Conservation (phyloP, 106 monocot species). For the Allium fistulosum region DNA sequence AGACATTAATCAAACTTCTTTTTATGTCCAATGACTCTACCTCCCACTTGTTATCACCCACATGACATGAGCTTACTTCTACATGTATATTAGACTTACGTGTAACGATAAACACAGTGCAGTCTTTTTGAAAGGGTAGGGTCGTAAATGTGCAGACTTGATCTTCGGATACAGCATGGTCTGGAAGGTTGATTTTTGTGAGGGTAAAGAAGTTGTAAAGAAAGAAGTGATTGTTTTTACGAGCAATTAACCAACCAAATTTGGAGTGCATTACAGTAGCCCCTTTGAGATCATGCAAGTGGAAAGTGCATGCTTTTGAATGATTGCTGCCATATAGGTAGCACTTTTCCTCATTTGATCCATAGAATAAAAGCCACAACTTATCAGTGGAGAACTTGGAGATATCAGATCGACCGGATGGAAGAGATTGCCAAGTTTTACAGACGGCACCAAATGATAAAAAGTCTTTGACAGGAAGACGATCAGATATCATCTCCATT, state of each 20-base stretch:
- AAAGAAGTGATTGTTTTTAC: not conserved
- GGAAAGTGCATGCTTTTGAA: not conserved
- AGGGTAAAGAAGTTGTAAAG: not conserved
- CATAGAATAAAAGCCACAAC: too few relatives aligned
- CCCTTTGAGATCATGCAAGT: not conserved
- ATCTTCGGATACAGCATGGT: not conserved
- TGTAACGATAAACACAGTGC: not conserved
- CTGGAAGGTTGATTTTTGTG: not conserved
- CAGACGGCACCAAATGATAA: too few relatives aligned
- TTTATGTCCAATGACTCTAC: not conserved
- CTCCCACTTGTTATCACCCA: not conserved
- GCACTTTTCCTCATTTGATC: too few relatives aligned
- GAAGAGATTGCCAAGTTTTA: too few relatives aligned
- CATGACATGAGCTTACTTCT: not conserved
- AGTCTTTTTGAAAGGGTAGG: not conserved
- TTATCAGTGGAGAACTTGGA: too few relatives aligned
- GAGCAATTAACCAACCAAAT: not conserved
- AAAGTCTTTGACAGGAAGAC: too few relatives aligned
- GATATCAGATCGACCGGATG: too few relatives aligned
- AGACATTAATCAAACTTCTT: not conserved
- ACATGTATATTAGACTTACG: not conserved
- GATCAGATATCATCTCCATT: too few relatives aligned
- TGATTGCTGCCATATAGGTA: too few relatives aligned
- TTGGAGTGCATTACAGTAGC: constrained; percentile 1
- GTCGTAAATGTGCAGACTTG: constrained; percentile 1